Conservation (phyloP, 2,329 filamentous ascomycete genomes). For the Ophiosphaerella herpotricha region DNA sequence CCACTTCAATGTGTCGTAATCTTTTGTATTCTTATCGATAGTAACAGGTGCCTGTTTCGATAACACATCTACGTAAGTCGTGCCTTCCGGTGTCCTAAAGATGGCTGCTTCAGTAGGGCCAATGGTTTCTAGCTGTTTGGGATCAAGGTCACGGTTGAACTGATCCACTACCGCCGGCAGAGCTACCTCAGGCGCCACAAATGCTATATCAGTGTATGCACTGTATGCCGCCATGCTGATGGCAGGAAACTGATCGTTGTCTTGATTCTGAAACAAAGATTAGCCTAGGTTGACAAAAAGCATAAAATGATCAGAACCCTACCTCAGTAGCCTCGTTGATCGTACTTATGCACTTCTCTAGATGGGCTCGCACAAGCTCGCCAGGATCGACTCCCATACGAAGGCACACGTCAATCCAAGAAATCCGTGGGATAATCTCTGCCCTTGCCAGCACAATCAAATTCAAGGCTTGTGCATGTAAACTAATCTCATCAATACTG, state of each 20-base stretch:
- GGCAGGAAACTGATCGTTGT: conserved; percentile 29
- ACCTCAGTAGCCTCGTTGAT: conserved; percentile 65
- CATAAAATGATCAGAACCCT: conserved; percentile 19
- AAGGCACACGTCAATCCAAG: conserved; percentile 89
- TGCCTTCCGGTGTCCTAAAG: conserved; percentile 86
- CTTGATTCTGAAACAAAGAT: conserved; percentile 16
- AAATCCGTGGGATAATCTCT: conserved; percentile 75
- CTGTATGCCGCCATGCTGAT: conserved; percentile 76
- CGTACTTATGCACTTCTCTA: conserved; percentile 69
- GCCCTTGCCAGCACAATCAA: conserved; percentile 78
- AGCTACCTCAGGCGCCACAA: conserved; percentile 84
- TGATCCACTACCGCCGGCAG: conserved; percentile 76
- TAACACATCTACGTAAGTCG: conserved; percentile 86
- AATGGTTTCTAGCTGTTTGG: conserved; percentile 69
- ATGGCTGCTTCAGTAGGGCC: conserved; percentile 91
- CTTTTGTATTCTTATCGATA: conserved; percentile 87
- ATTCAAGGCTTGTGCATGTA: conserved; percentile 74
- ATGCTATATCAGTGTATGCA: conserved; percentile 87
- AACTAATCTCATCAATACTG: conserved; percentile 52
- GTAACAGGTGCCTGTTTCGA: conserved; percentile 76
- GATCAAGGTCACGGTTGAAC: conserved; percentile 74
- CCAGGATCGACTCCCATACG: conserved; percentile 83
- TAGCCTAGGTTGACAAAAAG: conserved; percentile 14
- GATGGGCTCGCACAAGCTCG: conserved; percentile 67
- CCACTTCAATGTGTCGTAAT: conserved; percentile 97